Base-by-base conservation (phyloP, 345 rosid genomes). In the Chamaenerion angustifolium region DNA sequence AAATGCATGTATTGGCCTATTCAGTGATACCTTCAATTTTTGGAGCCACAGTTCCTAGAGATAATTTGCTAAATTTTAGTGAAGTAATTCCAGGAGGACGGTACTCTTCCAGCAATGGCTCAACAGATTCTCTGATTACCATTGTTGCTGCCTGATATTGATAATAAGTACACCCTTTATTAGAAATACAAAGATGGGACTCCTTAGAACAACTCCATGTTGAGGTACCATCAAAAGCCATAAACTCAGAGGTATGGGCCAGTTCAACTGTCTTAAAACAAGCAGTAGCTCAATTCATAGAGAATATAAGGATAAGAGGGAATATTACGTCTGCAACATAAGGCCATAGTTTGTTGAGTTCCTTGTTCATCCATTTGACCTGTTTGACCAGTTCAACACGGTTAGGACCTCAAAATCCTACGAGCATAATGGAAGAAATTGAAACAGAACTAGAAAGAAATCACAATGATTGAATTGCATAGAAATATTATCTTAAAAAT, bases 291-390 rank as follows among this genome's bases (percentile, higher is more conserved):
- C 37, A 14, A 31, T 3, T n/a, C 15, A 27, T 37, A 35, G 16
- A 3, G 16, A 46, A 59, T 1, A 41, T 50, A 18, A 15, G 40
- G 40, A 48, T 40, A 42, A 45, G 10, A 13, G 40, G 9, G 41
- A 48, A 64, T 58, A 71, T 79, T 75, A 85, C 99, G 63, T 88
- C 95, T n/a, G 97, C 96, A 52, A 93, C 58, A 68, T 60, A 93
- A 45, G 99, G 99, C 99, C 99, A 93, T 62, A 93, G 62, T 73
- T 88, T 93, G 79, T 76, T 59, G 61, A 93, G 73, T 67, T 77
- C 83, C 75, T 85, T 93, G 76, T 93, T 93, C 78, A 93, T 48
- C 99, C 99, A 93, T 70, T 93, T 88, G 70, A 93, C 99, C 99
- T 93, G 79, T 46, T 61, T 35, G 61, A 66, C 17, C 47, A 52